Percentiles rank a stretch among this genome's conserved stretches.
Evolutionary conservation across 1,139 yeast species (phyloP).

Genomic region (Groenewaldozyma sp.): DNA sequence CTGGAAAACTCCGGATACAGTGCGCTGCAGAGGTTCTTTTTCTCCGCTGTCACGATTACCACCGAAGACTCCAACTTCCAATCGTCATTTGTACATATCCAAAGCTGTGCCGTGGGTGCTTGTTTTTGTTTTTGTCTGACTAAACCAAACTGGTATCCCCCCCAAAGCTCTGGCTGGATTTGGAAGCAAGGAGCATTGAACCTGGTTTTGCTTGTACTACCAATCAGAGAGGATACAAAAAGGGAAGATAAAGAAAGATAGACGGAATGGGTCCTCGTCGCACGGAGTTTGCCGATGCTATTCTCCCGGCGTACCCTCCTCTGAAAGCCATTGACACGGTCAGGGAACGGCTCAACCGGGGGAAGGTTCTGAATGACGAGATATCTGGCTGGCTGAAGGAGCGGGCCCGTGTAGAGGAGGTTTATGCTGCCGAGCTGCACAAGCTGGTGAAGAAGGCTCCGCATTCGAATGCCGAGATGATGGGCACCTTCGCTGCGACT

Average conservation of each 20-base stretch:
- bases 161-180: too few relatives aligned
- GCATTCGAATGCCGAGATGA: slow-evolving; percentile 10
- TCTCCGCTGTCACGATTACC: background rate
- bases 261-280: too few relatives aligned
- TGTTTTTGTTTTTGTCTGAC: too few relatives aligned
- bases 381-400: slow-evolving; percentile 33
- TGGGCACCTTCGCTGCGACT: slow-evolving; percentile 28
- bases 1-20: too few relatives aligned
- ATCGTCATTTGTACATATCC: background rate
- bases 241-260: too few relatives aligned
- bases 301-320: slow-evolving; percentile 24
- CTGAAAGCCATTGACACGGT: slow-evolving; percentile 25
- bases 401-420: slow-evolving; percentile 28
- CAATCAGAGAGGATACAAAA: too few relatives aligned
- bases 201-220: too few relatives aligned
- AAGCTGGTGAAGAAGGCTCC: slow-evolving; percentile 20
- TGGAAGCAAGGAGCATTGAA: too few relatives aligned
- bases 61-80: background rate
- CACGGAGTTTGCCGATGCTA: slow-evolving; percentile 29
- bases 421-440: slow-evolving; percentile 30
- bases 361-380: slow-evolving; percentile 24
- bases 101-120: background rate
- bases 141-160: too few relatives aligned
- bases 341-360: slow-evolving; percentile 26
- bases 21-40: too few relatives aligned